Conservation (phyloP, 1,284 basidiomycete genomes). For the Naganishia cerealis region DNA sequence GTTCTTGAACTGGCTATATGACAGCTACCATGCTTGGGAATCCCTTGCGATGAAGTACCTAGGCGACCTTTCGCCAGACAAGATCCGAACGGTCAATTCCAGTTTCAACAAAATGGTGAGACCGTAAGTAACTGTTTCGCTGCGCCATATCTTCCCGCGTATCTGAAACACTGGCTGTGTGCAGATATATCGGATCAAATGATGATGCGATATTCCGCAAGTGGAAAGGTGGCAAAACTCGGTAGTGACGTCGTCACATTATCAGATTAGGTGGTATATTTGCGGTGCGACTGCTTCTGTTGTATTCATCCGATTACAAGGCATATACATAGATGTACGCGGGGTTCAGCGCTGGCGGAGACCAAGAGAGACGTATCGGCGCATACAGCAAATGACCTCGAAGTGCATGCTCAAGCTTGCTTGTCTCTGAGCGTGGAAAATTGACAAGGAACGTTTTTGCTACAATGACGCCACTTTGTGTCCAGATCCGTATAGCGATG, state of each 20-base stretch:
- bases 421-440: too few relatives aligned
- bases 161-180: neutral
- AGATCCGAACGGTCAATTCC: slow-evolving; percentile 46
- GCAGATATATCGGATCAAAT: slow-evolving; percentile 30
- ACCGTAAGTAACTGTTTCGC: slow-evolving; percentile 41
- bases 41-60: slow-evolving; percentile 53
- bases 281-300: neutral
- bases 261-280: neutral
- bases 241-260: neutral
- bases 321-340: slow-evolving; percentile 4
- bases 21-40: slow-evolving; percentile 56
- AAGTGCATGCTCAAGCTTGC: too few relatives aligned
- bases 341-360: neutral
- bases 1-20: neutral
- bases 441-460: too few relatives aligned
- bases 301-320: neutral
- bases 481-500: too few relatives aligned
- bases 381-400: too few relatives aligned
- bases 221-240: slow-evolving; percentile 17
- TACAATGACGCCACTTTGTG: too few relatives aligned
- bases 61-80: slow-evolving; percentile 43
- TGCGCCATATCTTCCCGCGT: neutral
- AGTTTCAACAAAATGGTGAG: slow-evolving; percentile 52
- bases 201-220: slow-evolving; percentile 28
- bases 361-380: too few relatives aligned